phyloP scores from a whole-genome alignment of 176 grass and related monocot genomes.

The Phragmites australis region DNA sequence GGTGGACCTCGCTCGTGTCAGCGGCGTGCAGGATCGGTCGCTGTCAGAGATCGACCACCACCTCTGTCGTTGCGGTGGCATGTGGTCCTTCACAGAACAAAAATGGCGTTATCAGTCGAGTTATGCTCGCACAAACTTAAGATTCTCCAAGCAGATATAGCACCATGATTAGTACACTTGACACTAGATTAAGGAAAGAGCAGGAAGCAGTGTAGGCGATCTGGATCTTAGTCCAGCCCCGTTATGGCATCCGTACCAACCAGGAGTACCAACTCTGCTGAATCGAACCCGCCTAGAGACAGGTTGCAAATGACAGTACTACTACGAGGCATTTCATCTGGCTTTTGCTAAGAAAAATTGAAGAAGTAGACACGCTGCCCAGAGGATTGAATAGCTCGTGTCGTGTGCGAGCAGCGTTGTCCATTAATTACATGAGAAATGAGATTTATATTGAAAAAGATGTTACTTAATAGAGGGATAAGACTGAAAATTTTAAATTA shows the following conservation, averaged over 20 bases:
- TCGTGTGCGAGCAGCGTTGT: too few species aligned
- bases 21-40: slow-evolving; percentile 37
- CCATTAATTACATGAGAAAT: too few species aligned
- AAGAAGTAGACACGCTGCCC: too few species aligned
- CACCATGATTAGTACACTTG: not conserved
- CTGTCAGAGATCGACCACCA: slow-evolving; percentile 3
- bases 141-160: not conserved
- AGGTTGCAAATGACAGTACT: not conserved
- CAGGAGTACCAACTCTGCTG: not conserved
- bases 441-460: too few species aligned
- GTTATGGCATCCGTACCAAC: not conserved
- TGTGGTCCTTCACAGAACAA: not conserved
- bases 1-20: not conserved
- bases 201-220: not conserved
- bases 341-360: not conserved
- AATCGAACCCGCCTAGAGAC: not conserved
- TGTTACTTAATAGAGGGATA: too few species aligned
- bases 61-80: slow-evolving; percentile 1
- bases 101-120: not conserved
- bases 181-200: not conserved
- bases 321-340: not conserved
- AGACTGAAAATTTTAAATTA: too few species aligned
- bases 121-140: not conserved
- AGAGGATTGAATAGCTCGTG: too few species aligned
- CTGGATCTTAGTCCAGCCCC: not conserved